Evolutionary conservation across 371 early-diverging fungal species (phyloP).

Genomic region (Mucor indicus): DNA sequence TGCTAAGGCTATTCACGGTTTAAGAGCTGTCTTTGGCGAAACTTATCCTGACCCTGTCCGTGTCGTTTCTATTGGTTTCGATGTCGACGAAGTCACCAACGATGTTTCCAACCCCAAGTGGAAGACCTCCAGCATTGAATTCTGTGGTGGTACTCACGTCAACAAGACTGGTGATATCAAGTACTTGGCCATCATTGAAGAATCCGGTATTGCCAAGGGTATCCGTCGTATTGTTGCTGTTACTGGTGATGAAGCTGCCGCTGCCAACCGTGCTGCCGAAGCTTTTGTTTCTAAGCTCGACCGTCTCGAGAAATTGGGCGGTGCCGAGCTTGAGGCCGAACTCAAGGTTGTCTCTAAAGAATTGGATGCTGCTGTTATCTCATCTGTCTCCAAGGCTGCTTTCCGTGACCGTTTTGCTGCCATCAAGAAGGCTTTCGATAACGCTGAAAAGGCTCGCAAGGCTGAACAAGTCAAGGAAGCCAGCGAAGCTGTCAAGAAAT

Average conservation of each 20-base stretch:
- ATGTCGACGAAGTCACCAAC: slow-evolving; percentile 84
- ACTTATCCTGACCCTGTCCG: slow-evolving; percentile 96
- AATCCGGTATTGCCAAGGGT: slow-evolving; percentile 95
- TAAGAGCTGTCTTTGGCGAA: slow-evolving; percentile 96
- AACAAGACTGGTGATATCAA: slow-evolving; percentile 90
- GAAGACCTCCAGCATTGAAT: slow-evolving; percentile 86
- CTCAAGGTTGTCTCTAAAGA: slow-evolving; percentile 81
- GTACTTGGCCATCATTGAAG: slow-evolving; percentile 87
- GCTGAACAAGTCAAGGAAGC: slow-evolving; percentile 80
- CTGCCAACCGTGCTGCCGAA: slow-evolving; percentile 66
- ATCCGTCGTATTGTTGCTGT: slow-evolving; percentile 97
- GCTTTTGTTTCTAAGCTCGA: slow-evolving; percentile 63
- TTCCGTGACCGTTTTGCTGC: slow-evolving; percentile 68
- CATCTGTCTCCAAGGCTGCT: slow-evolving; percentile 75
- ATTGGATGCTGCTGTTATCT: slow-evolving; percentile 77
- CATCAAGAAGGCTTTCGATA: slow-evolving; percentile 81
- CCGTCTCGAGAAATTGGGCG: slow-evolving; percentile 53
- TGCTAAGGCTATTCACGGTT: slow-evolving; percentile 84
- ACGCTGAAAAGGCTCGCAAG: slow-evolving; percentile 88
- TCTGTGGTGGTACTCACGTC: slow-evolving; percentile 99
- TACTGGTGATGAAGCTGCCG: slow-evolving; percentile 89
- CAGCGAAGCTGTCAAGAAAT: slow-evolving; percentile 72
- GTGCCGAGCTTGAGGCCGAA: slow-evolving; percentile 69
- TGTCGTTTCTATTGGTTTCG: slow-evolving; percentile 89
- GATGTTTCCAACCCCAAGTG: slow-evolving; percentile 82